phyloP scores from a whole-genome alignment of 495 filamentous ascomycete species.

The Bathelium albidoporum region DNA sequence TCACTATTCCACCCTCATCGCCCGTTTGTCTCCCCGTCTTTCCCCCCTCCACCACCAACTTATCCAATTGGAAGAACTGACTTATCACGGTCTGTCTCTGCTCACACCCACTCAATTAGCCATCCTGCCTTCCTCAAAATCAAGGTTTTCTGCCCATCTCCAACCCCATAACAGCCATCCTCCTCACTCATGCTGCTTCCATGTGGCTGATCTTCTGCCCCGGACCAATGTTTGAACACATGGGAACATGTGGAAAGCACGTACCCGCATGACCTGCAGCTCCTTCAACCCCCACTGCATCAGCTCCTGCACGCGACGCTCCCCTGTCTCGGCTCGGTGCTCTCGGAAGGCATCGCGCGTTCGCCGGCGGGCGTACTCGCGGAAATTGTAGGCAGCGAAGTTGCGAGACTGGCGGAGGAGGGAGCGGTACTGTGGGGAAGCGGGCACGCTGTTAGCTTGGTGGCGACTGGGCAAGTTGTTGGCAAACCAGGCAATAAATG shows the following conservation, averaged over 20 bases:
- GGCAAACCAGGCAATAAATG: too few relatives aligned
- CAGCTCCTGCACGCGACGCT: slow-evolving; percentile 73
- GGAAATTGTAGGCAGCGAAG: slow-evolving; percentile 92
- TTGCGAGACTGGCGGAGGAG: slow-evolving; percentile 76
- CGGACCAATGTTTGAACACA: background rate
- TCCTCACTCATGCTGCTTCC: slow-evolving; percentile 1
- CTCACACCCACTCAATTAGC: background rate
- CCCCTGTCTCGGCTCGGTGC: slow-evolving; percentile 54
- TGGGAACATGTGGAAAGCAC: slow-evolving; percentile 22
- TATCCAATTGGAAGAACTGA: slow-evolving; percentile 87
- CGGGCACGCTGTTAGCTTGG: background rate
- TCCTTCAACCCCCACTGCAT: slow-evolving; percentile 82
- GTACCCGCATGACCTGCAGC: slow-evolving; percentile 83
- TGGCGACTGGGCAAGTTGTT: too few relatives aligned
- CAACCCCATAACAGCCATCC: background rate
- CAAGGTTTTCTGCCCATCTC: background rate
- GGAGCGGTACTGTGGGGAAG: slow-evolving; percentile 64
- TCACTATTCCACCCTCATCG: slow-evolving; percentile 54
- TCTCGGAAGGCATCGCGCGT: slow-evolving; percentile 84
- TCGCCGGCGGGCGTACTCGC: slow-evolving; percentile 86
- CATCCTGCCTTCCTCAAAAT: background rate
- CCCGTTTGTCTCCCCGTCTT: slow-evolving; percentile 67
- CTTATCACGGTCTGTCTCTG: slow-evolving; percentile 93
- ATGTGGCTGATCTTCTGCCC: slow-evolving; percentile 6
- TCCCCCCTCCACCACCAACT: slow-evolving; percentile 86